Percentiles rank a stretch among this genome's conserved stretches.
Evolutionary conservation across 768 basidiomycete species (phyloP).

Genomic region (Lentinula boryana): DNA sequence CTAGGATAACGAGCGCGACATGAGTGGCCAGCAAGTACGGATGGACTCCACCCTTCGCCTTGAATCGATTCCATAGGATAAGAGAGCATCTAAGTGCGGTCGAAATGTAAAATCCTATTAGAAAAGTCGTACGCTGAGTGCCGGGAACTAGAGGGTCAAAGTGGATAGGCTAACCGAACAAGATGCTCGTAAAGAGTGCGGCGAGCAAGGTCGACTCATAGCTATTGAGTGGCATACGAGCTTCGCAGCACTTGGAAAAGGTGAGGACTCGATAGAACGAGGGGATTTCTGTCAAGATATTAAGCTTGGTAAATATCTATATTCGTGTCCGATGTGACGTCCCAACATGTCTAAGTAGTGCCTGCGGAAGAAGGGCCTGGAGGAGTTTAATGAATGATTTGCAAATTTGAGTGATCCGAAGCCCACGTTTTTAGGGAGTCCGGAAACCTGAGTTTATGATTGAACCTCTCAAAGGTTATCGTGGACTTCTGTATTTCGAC

Average conservation of each 20-base stretch:
- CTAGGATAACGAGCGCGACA: neutral
- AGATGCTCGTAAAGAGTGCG: neutral
- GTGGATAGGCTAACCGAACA: neutral
- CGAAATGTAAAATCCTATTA: neutral
- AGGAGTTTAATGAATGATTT: no score
- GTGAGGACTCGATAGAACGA: no score
- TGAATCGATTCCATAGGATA: neutral
- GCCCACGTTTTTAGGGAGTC: no score
- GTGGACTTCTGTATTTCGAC: no score
- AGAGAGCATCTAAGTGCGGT: neutral
- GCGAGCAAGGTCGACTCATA: neutral
- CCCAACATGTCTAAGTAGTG: no score
- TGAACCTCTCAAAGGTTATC: no score
- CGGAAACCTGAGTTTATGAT: no score
- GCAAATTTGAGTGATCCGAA: no score
- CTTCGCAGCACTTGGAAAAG: neutral
- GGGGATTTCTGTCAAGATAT: no score
- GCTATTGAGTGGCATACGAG: neutral
- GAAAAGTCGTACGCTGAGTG: neutral
- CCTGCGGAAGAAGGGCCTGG: no score
- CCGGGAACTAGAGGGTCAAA: neutral
- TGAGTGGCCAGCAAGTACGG: neutral
- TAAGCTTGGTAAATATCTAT: no score
- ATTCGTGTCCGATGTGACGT: no score
- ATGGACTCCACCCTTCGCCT: neutral